Evolutionary conservation across 805 yeast genomes (phyloP), one percentile per base, ranked within the genome.

Genomic region (Tetrapisispora iriomotensis): DNA sequence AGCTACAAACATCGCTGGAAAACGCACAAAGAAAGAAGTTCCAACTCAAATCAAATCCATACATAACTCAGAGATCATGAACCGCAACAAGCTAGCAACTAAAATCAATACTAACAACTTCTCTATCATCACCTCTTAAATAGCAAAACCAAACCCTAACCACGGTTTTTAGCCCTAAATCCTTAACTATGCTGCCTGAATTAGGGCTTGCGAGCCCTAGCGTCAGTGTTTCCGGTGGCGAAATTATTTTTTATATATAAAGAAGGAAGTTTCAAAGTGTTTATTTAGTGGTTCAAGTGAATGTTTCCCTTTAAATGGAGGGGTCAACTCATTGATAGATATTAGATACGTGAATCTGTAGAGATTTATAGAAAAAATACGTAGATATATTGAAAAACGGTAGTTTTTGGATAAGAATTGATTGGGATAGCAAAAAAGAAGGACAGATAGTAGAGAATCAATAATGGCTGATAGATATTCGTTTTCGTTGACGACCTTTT

Each of bases 401-500:
- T 13, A 12, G 13, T 25, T 12, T 23, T 10, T 8, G 12, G 10
- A 25, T 25, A 25, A 12, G 14, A 8, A 17, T 12, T 29, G 8
- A 14, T 29, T 29, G 31, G 6, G 20, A 15, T 14, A 4, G 19
- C 19, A 4, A 27, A 27, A 9, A 27, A 5, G 7, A 27, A n/a
- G 15, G n/a, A n/a, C 10, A n/a, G 15, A 5, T 27, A 27, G 15
- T 27, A 10, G 6, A 27, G 7, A 27, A 4, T 10, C 3, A 33
- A 60, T 29, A 45, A 92, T 92, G 97, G 95, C 98, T 44, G 98
- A 92, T 64, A 79, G 98, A 73, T 92, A 92, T 66, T 87, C 97
- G 17, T 92, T 92, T 61, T 92, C 98, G 19, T 74, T 92, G 46
- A 92, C 98, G 20, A 92, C 98, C 14, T 92, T 92, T 63, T 90